These are phyloP conservation scores for Bryoerythrophyllum caledonicum DNA, from an alignment of 225 moss, liverwort and hornwort species.

Conservation along the genomic window DNA sequence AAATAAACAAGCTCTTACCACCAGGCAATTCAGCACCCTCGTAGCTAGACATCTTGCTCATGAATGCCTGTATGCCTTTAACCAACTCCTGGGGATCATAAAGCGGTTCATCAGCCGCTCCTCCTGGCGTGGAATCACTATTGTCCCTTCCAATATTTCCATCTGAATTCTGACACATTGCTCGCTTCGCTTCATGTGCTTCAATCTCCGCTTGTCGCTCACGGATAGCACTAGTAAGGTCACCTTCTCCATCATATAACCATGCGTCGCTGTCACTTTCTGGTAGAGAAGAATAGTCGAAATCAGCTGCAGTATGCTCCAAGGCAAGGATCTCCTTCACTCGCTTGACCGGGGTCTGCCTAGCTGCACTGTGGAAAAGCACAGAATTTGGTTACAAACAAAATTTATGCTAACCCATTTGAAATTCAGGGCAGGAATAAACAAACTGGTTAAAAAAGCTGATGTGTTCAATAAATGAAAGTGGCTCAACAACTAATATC, in stretches of 20 bases:
- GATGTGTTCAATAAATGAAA: not conserved
- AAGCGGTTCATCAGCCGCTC: conserved; percentile 45
- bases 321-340: conserved; percentile 65
- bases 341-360: conserved; percentile 71
- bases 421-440: not conserved
- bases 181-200: conserved; percentile 55
- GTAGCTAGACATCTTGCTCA: conserved; percentile 84
- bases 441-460: not conserved
- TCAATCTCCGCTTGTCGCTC: conserved; percentile 91
- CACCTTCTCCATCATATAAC: conserved; percentile 89
- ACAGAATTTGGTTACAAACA: conserved; percentile 4
- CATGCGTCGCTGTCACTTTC: conserved; percentile 75
- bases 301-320: conserved; percentile 50
- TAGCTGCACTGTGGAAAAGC: conserved; percentile 55
- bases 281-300: conserved; percentile 38
- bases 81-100: conserved; percentile 75
- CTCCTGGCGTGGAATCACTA: conserved; percentile 32
- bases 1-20: conserved; percentile 39
- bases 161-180: conserved; percentile 26
- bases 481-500: not conserved
- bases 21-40: conserved; percentile 94
- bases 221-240: conserved; percentile 54
- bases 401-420: not conserved
- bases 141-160: conserved; percentile 14
- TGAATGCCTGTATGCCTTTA: conserved; percentile 81